Percentiles rank a stretch among this genome's conserved stretches.
phyloP scores from a whole-genome alignment of 2,329 filamentous ascomycete genomes.

The Diaporthe helianthi region DNA sequence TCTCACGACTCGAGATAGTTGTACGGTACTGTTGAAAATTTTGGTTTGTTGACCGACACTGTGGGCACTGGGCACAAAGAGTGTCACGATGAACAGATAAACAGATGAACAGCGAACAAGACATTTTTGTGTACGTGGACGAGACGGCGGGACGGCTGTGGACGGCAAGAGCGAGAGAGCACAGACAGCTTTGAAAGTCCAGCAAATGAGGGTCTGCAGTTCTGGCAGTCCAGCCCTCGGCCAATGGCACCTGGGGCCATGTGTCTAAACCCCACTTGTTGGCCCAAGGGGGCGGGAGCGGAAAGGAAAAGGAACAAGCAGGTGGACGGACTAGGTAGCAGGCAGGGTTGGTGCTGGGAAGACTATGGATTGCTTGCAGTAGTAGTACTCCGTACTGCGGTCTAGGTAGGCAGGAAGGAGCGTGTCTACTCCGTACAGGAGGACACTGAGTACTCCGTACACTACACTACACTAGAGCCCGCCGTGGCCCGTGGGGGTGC shows the following conservation, averaged over 20 bases:
- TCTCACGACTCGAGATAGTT: conserved; percentile 12
- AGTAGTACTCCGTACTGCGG: neutral
- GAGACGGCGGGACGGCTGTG: neutral
- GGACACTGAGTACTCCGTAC: too few relatives aligned
- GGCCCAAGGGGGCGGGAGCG: neutral
- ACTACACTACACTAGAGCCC: conserved; percentile 4
- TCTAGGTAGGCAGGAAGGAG: neutral
- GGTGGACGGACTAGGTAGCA: too few relatives aligned
- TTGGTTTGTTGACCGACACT: too few relatives aligned
- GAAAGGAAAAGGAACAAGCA: conserved; percentile 1
- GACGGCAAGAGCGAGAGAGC: neutral
- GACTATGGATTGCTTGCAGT: conserved; percentile 16
- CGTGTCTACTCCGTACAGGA: too few relatives aligned
- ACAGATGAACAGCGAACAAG: neutral
- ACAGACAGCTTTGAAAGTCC: neutral
- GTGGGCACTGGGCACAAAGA: neutral
- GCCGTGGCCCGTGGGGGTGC: neutral
- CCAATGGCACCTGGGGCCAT: conserved; percentile 14
- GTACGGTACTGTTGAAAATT: too few relatives aligned
- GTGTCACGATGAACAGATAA: neutral
- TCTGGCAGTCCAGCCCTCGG: neutral
- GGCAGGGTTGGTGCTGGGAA: neutral
- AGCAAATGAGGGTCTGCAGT: neutral
- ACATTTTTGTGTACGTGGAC: neutral
- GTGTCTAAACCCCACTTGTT: conserved; percentile 6